Percentiles rank a stretch among this genome's conserved stretches.
Conservation (phyloP, 225 moss, liverwort and hornwort genomes). For the Physcomitrellopsis africana region DNA sequence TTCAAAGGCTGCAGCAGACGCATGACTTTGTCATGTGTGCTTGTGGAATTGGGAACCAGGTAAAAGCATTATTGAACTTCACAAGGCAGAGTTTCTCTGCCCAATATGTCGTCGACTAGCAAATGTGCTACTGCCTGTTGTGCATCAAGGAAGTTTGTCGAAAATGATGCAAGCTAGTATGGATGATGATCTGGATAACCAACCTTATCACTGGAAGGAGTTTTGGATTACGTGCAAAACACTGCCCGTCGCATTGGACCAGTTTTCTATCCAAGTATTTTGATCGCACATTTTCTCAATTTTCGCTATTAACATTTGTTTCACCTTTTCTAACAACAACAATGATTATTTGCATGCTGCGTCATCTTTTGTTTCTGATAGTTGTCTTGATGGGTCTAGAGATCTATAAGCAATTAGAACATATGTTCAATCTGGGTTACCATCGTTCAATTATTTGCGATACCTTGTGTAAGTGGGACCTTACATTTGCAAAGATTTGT, state of each 20-base stretch:
- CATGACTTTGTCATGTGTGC: conserved; percentile 22
- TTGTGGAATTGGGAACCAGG: conserved; percentile 53
- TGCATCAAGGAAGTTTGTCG: conserved; percentile 68
- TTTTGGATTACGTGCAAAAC: conserved; percentile 45
- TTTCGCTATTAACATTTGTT: conserved; percentile 4
- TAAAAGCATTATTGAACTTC: conserved; percentile 84
- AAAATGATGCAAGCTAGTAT: conserved; percentile 47
- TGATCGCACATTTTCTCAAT: background rate
- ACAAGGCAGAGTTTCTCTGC: conserved; percentile 82
- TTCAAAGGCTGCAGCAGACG: conserved; percentile 9
- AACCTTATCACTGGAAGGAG: conserved; percentile 41
- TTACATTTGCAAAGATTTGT: conserved; percentile 9
- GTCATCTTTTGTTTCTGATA: conserved; percentile 3
- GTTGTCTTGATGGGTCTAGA: conserved; percentile 16
- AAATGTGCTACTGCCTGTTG: conserved; percentile 88
- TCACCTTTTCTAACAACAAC: background rate
- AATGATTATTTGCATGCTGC: background rate
- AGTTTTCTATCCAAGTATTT: conserved; percentile 56
- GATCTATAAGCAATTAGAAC: background rate
- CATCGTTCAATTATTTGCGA: background rate
- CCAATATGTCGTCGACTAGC: conserved; percentile 95
- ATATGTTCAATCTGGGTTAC: too few species aligned
- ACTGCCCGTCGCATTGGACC: conserved; percentile 44
- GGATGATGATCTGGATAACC: conserved; percentile 43
- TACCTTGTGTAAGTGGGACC: conserved; percentile 1